Base-by-base conservation (phyloP, 441 rosid genomes). In the Corymbia calophylla region DNA sequence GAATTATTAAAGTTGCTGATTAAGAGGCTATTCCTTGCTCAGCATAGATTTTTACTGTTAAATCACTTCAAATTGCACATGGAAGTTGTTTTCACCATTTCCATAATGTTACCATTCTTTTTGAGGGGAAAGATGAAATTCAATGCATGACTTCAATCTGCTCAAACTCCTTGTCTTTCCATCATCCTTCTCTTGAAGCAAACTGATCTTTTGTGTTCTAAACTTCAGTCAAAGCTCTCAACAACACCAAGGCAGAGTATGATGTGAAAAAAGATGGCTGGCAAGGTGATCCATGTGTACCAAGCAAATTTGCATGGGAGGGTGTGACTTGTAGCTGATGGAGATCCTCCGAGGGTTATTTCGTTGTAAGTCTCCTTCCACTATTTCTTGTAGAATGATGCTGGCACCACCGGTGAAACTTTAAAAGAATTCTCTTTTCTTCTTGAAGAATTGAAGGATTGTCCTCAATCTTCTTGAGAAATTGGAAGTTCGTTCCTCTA, bases 271-370 rank as follows among this genome's bases (percentile, higher is more conserved):
- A 89, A 64, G 55, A 87, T 88, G 89, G 80, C 13, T 96, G 97
- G 98, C 92, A 87, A 56, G 97, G 98, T 31, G 98, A 96, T 92
- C 98, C 97, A 62, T 96, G 98, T 89, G 87, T 87, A 9, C 97
- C 97, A 55, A 77, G n/a, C 47, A 88, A 88, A 21, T 91, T 87
- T 86, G 54, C 92, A 32, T 96, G 97, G 97, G 93, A 95, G 87
- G 96, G 95, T 87, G 27, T 96, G 27, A 89, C 88, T 87, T 95
- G 97, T 93, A 94, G 90, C n/a, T 84, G 35, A 89, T 56, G 3
- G 13, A 23, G 29, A 56, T 56, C 6, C 62, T 0, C 62, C 62
- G 0, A 56, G 62, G 29, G 29, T 23, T 56, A 9, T 56, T 56
- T 56, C 13, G 0, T 3, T 23, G 29, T 56, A 9, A 56, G 62